Conservation (phyloP, 257 asterid species). For the Striga asiatica region DNA sequence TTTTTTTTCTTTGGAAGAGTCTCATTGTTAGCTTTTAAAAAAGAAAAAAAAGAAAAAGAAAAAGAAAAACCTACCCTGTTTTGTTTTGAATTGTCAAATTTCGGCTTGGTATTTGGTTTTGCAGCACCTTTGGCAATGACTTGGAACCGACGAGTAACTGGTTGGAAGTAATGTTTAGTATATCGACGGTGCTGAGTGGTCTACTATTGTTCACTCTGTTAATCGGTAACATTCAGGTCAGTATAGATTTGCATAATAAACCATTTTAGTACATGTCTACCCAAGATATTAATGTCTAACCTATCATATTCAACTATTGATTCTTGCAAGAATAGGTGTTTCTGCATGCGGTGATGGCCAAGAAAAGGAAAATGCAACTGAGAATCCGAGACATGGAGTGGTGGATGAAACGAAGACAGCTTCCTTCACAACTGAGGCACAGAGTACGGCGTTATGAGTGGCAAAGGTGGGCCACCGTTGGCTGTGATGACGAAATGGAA, state of each 20-base stretch:
- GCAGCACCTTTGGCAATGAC: slow-evolving; percentile 90
- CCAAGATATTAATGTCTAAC: too few relatives aligned
- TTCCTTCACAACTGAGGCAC: slow-evolving; percentile 66
- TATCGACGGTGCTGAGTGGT: slow-evolving; percentile 73
- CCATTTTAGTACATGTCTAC: too few relatives aligned
- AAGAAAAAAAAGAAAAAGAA: too few relatives aligned
- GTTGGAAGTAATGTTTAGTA: slow-evolving; percentile 86
- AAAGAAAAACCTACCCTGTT: too few relatives aligned
- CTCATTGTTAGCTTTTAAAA: background rate
- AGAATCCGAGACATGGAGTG: slow-evolving; percentile 89
- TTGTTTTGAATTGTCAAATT: background rate
- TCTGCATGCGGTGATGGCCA: slow-evolving; percentile 94
- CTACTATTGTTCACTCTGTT: slow-evolving; percentile 77
- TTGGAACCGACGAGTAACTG: slow-evolving; percentile 89
- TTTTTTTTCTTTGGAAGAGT: background rate
- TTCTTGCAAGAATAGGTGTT: slow-evolving; percentile 42
- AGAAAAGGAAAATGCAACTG: slow-evolving; percentile 79
- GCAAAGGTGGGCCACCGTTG: slow-evolving; percentile 63
- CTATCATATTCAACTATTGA: too few relatives aligned
- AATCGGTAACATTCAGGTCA: slow-evolving; percentile 93
- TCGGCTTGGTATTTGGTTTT: slow-evolving; percentile 10
- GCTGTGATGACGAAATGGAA: slow-evolving; percentile 88
- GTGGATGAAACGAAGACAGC: slow-evolving; percentile 95
- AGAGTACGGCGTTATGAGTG: slow-evolving; percentile 81
- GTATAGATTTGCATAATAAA: background rate